Conservation (phyloP, 1,139 yeast species). For the Debaryomycetaceae sp. region DNA sequence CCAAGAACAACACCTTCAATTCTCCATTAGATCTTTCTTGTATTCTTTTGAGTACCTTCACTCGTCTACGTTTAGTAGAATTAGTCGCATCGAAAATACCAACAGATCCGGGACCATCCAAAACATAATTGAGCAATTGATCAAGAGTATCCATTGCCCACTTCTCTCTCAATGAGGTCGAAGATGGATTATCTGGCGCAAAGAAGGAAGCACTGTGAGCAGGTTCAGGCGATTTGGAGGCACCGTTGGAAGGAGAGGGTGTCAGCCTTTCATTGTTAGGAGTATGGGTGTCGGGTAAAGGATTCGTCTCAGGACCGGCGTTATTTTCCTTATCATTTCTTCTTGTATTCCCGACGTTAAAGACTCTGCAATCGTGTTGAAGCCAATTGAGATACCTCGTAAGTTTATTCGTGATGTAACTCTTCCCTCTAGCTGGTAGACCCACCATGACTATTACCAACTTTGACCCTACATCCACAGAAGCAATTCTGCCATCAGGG, state of each 20-base stretch:
- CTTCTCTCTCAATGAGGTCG: constrained; percentile 70
- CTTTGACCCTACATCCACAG: constrained; percentile 71
- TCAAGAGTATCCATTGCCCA: constrained; percentile 97
- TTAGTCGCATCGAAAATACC: constrained; percentile 96
- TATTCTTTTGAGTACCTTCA: constrained; percentile 64
- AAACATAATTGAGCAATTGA: constrained; percentile 73
- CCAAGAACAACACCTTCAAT: constrained; percentile 78
- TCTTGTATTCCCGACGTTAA: constrained; percentile 92
- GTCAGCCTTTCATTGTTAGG: constrained; percentile 27
- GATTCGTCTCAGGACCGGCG: constrained; percentile 69
- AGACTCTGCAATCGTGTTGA: constrained; percentile 84
- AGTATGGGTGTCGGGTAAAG: constrained; percentile 61
- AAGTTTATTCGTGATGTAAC: constrained; percentile 85
- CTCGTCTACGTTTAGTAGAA: constrained; percentile 73
- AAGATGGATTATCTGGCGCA: constrained; percentile 69
- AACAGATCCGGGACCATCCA: constrained; percentile 81
- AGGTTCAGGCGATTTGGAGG: constrained; percentile 12
- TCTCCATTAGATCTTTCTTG: constrained; percentile 68
- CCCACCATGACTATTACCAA: constrained; percentile 95
- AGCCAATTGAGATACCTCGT: constrained; percentile 88
- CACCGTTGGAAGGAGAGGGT: constrained; percentile 9
- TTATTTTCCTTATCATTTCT: constrained; percentile 61
- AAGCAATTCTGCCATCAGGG: constrained; percentile 79
- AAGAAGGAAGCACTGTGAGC: constrained; percentile 80
- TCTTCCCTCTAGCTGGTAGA: constrained; percentile 88